Evolutionary conservation across 2,329 filamentous ascomycete species (phyloP).

Genomic region (Fusarium palustre): DNA sequence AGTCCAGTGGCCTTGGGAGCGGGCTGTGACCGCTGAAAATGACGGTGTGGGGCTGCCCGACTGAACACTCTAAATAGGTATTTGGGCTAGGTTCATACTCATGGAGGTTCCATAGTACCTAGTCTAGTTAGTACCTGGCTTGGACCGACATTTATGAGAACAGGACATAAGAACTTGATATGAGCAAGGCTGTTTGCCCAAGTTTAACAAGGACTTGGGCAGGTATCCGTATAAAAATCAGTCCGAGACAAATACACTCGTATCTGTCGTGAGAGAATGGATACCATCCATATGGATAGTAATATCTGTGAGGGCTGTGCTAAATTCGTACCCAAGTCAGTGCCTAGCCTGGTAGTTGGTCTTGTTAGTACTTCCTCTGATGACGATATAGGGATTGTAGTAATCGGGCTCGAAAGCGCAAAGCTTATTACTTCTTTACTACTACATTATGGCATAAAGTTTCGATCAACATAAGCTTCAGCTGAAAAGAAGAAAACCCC

Average conservation of each 20-base stretch:
- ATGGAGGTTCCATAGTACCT: neutral
- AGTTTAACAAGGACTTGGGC: neutral
- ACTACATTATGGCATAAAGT: neutral
- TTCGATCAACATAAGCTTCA: neutral
- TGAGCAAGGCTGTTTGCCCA: neutral
- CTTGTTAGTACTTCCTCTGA: neutral
- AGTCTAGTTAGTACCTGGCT: neutral
- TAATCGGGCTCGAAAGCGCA: neutral
- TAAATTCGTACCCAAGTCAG: neutral
- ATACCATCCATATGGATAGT: neutral
- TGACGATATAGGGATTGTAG: neutral
- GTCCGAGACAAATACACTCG: neutral
- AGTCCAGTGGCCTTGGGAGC: conserved; percentile 35
- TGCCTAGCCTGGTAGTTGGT: neutral
- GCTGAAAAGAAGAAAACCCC: neutral
- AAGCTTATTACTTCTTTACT: neutral
- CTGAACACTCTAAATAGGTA: conserved; percentile 11
- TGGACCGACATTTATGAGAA: neutral
- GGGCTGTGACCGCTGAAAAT: conserved; percentile 41
- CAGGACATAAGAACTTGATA: neutral
- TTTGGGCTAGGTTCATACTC: neutral
- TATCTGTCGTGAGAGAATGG: neutral
- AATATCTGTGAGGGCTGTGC: neutral
- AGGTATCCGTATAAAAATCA: neutral
- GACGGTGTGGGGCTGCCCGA: conserved; percentile 39